Base-by-base conservation (phyloP, 2,329 filamentous ascomycete genomes). In the Tympanopsis confertula region DNA sequence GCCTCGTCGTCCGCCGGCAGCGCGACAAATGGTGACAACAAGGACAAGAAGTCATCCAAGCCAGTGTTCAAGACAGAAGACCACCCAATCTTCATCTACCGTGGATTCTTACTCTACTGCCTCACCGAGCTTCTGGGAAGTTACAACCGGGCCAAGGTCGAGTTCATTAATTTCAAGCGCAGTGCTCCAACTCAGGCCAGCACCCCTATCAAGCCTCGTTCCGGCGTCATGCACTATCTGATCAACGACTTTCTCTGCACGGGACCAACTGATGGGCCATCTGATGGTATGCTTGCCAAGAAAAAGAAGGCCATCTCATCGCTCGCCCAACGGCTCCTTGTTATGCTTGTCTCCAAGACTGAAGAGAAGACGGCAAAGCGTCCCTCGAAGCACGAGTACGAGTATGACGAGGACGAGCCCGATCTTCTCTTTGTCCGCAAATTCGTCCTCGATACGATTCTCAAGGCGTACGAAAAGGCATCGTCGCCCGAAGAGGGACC, bases 101-200 rank as follows among this genome's bases (percentile, higher is more conserved):
- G 91, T 35, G 95, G 89, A 62, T 95, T 96, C 64, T 65, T 98
- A 37, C 71, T 98, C 20, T 87, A 91, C 53, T 94, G 88, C 51
- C 66, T 98, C 26, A 81, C 86, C 0, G 91, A 98, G 58, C 73
- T 98, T 13, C 68, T 98, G 13, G 78, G 84, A 40, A 93, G 83
- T 51, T 98, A 96, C 62, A 94, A 87, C 48, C 79, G 87, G 39
- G 85, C 87, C 7, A 98, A 98, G 68, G 77, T 98, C 32, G 91
- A 98, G 55, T 96, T 98, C 55, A 95, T 98, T 65, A 96, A 95
- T 57, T 98, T 95, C 63, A 96, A 93, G 47, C 81, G 89, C 42
- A 94, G 88, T 52, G 82, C 86, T 5, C 86, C 89, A 35, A 72
- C 86, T 33, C 80, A 86, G 48, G 80, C 81, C 12, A 79, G 78